Conservation (phyloP, 805 yeast species). For the Cyberlindnera bimundalis region DNA sequence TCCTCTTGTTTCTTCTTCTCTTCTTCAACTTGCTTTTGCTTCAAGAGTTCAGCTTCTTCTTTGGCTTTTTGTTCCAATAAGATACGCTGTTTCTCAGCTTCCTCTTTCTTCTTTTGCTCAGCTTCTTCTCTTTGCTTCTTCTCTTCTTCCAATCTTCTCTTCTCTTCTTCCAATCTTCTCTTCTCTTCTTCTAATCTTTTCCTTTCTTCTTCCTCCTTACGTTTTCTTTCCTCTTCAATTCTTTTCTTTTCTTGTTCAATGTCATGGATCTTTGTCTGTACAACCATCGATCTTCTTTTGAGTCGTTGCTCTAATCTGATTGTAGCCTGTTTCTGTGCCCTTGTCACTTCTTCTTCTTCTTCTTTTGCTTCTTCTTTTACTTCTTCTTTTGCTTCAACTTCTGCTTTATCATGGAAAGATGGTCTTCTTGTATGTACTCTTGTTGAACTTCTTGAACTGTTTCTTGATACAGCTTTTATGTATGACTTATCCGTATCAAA, state of each 20-base stretch:
- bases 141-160: slow-evolving; percentile 16
- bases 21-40: slow-evolving; percentile 17
- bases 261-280: slow-evolving; percentile 14
- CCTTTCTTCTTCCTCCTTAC: slow-evolving; percentile 15
- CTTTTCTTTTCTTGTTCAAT: slow-evolving; percentile 20
- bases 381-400: too few relatives aligned
- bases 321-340: slow-evolving; percentile 11
- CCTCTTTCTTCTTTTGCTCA: slow-evolving; percentile 13
- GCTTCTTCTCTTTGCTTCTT: slow-evolving; percentile 16
- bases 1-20: slow-evolving; percentile 18
- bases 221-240: slow-evolving; percentile 14
- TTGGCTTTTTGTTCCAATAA: slow-evolving; percentile 26
- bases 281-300: slow-evolving; percentile 8
- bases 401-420: slow-evolving; percentile 5
- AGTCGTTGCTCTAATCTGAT: slow-evolving; percentile 16
- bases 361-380: too few relatives aligned
- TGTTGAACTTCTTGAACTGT: slow-evolving; percentile 7
- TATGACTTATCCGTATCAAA: background rate
- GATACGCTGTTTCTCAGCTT: slow-evolving; percentile 17
- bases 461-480: slow-evolving; percentile 1
- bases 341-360: background rate
- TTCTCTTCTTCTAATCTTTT: slow-evolving; percentile 12
- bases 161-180: slow-evolving; percentile 16
- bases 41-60: slow-evolving; percentile 22
- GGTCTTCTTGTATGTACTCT: slow-evolving; percentile 14